phyloP scores from a whole-genome alignment of 2,329 filamentous ascomycete genomes.

The Sphaceloma murrayae region DNA sequence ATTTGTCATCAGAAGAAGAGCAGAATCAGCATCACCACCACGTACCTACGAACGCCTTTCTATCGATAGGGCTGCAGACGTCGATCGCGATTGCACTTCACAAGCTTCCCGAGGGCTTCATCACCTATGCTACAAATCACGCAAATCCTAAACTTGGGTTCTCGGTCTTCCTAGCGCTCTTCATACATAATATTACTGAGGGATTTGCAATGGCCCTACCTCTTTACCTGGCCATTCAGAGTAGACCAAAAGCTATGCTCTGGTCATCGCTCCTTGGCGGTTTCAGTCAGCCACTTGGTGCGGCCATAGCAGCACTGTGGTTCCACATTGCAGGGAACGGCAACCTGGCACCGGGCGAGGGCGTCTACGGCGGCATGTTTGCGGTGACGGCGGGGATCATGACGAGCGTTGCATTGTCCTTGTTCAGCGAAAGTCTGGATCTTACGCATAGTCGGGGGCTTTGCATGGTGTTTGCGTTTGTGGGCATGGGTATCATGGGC shows the following conservation, averaged over 20 bases:
- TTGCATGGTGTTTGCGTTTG: constrained; percentile 70
- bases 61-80: constrained; percentile 92
- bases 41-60: constrained; percentile 84
- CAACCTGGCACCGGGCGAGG: constrained; percentile 42
- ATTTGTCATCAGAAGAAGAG: constrained; percentile 14
- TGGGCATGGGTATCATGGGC: constrained; percentile 81
- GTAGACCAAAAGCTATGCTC: constrained; percentile 68
- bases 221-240: constrained; percentile 80
- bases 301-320: constrained; percentile 74
- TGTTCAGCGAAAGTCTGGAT: constrained; percentile 78
- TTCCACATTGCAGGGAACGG: constrained; percentile 59
- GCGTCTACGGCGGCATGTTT: constrained; percentile 70
- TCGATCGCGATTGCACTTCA: constrained; percentile 91
- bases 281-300: constrained; percentile 76
- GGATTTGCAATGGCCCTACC: constrained; percentile 91
- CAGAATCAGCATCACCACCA: constrained; percentile 69
- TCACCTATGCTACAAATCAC: constrained; percentile 96
- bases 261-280: constrained; percentile 80
- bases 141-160: constrained; percentile 82
- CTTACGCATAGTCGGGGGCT: constrained; percentile 69
- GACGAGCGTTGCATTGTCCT: constrained; percentile 80
- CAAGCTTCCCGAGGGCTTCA: constrained; percentile 79
- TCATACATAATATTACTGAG: constrained; percentile 97
- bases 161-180: constrained; percentile 87
- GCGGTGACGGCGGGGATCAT: constrained; percentile 87